A percentile compares a stretch with the other conserved stretches of the same genome.
These are phyloP conservation scores for Wolfiporia cocos DNA, from an alignment of 1,284 basidiomycete genomes.

Conservation along the genomic window DNA sequence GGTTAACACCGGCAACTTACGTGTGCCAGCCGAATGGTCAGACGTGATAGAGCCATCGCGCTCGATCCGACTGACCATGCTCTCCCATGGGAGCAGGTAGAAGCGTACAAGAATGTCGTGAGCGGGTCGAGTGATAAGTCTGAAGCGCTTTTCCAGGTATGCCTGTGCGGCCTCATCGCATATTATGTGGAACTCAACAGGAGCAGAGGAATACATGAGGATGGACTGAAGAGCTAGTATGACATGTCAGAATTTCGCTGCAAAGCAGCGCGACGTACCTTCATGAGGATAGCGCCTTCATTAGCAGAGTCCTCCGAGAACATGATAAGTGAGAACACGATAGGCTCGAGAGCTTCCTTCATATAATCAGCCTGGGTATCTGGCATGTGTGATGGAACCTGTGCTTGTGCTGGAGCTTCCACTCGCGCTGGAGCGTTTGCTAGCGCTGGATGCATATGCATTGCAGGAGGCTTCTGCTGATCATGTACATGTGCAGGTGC, in stretches of 20 bases:
- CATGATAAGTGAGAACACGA: conserved; percentile 40
- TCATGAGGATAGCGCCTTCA: conserved; percentile 40
- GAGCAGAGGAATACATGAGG: conserved; percentile 36
- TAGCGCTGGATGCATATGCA: background rate
- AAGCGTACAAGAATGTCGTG: conserved; percentile 33
- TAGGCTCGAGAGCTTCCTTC: too few relatives aligned
- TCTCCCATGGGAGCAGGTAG: conserved; percentile 32
- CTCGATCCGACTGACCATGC: conserved; percentile 36
- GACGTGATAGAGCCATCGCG: conserved; percentile 40
- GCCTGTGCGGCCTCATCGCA: conserved; percentile 36
- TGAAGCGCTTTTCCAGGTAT: conserved; percentile 30
- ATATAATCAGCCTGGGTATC: too few relatives aligned
- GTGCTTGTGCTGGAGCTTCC: background rate
- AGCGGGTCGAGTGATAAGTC: conserved; percentile 30
- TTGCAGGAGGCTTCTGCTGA: background rate
- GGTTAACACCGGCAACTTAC: conserved; percentile 33
- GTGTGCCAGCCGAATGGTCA: conserved; percentile 40
- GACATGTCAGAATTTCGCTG: background rate
- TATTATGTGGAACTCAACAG: conserved; percentile 41
- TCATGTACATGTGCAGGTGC: background rate
- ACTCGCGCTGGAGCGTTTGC: background rate
- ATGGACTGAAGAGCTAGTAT: conserved; percentile 29
- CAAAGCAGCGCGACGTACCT: conserved; percentile 27
- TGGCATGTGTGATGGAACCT: too few relatives aligned
- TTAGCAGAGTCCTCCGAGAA: conserved; percentile 36